Percentiles rank a stretch among this genome's conserved stretches.
These are phyloP conservation scores for Penicillium sp. DNA, from an alignment of 2,329 filamentous ascomycete species.

Conservation along the genomic window DNA sequence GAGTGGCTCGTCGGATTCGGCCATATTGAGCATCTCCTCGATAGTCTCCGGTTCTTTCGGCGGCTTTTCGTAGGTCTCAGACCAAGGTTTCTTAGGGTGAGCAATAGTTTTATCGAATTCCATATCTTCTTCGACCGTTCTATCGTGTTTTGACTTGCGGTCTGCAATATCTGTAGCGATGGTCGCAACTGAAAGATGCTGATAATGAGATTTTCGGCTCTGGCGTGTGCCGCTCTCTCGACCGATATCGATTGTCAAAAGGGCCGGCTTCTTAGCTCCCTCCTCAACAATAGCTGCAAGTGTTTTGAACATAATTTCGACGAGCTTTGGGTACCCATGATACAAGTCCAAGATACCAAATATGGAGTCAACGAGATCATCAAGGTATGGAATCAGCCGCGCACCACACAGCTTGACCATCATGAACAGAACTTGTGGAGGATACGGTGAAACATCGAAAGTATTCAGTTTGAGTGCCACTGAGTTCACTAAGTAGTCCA, in stretches of 20 bases:
- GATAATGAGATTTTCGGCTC: slow-evolving; percentile 31
- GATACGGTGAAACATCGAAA: slow-evolving; percentile 87
- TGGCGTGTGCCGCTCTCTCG: slow-evolving; percentile 21
- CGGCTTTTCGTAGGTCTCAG: slow-evolving; percentile 25
- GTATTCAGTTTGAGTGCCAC: slow-evolving; percentile 85
- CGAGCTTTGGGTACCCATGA: slow-evolving; percentile 84
- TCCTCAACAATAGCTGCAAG: slow-evolving; percentile 81
- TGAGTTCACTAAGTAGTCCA: slow-evolving; percentile 94
- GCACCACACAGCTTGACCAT: slow-evolving; percentile 87
- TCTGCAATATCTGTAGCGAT: slow-evolving; percentile 35
- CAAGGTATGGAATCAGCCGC: slow-evolving; percentile 77
- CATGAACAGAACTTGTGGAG: slow-evolving; percentile 87
- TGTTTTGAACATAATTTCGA: slow-evolving; percentile 80
- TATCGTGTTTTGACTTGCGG: slow-evolving; percentile 32
- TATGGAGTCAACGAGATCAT: slow-evolving; percentile 86
- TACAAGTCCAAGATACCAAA: slow-evolving; percentile 93
- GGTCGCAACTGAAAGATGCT: slow-evolving; percentile 31
- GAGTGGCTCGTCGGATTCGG: slow-evolving; percentile 35
- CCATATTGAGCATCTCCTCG: slow-evolving; percentile 34
- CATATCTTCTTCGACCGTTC: slow-evolving; percentile 19
- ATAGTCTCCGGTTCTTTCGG: slow-evolving; percentile 29
- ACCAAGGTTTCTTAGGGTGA: slow-evolving; percentile 37
- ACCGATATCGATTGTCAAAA: slow-evolving; percentile 45
- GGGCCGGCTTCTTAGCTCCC: slow-evolving; percentile 59
- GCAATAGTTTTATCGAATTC: slow-evolving; percentile 23